phyloP scores from a whole-genome alignment of 2,329 filamentous ascomycete genomes.

The Aspergillus niger region DNA sequence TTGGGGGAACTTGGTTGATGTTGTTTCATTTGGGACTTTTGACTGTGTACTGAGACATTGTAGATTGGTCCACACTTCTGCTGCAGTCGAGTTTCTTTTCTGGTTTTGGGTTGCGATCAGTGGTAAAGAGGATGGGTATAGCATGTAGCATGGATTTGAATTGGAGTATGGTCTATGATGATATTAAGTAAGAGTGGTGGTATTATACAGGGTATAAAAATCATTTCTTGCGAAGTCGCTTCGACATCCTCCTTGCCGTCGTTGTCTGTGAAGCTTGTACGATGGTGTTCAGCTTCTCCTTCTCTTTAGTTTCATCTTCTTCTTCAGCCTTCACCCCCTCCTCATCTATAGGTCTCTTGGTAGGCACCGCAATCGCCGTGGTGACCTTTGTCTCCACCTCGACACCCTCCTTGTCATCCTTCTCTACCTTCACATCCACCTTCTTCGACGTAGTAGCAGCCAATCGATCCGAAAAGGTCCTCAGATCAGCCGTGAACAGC shows the following conservation, averaged over 20 bases:
- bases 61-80: too few relatives aligned
- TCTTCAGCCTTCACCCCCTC: conserved; percentile 24
- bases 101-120: too few relatives aligned
- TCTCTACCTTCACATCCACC: conserved; percentile 34
- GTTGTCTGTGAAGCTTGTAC: conserved; percentile 26
- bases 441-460: conserved; percentile 38
- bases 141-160: too few relatives aligned
- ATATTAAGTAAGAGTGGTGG: too few relatives aligned
- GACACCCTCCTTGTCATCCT: conserved; percentile 17
- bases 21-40: too few relatives aligned
- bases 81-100: too few relatives aligned
- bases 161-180: too few relatives aligned
- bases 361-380: conserved; percentile 18
- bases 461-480: conserved; percentile 74
- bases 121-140: too few relatives aligned
- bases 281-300: conserved; percentile 21
- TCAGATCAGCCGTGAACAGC: conserved; percentile 89
- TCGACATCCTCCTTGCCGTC: conserved; percentile 33
- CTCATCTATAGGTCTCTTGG: conserved; percentile 30
- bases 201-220: not conserved
- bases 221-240: conserved; percentile 30
- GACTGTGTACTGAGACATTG: too few relatives aligned
- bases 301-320: conserved; percentile 21
- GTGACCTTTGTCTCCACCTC: conserved; percentile 31
- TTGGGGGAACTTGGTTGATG: too few relatives aligned